phyloP scores from a whole-genome alignment of 768 basidiomycete genomes.

The Hygrophorus pudorinus region DNA sequence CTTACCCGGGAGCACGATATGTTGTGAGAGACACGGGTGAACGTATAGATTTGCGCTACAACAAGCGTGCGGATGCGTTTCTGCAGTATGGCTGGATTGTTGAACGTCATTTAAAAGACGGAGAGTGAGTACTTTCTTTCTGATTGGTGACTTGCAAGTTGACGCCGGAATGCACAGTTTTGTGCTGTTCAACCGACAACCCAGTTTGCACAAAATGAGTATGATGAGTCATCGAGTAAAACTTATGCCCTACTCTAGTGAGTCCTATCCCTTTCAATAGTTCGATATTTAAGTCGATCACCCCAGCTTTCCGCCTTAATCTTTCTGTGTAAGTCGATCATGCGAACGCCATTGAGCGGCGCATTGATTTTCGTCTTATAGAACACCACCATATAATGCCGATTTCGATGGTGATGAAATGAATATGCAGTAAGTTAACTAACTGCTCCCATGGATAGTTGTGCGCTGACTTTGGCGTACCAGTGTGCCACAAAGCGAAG shows the following conservation, averaged over 20 bases:
- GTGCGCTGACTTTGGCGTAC: constrained; percentile 7
- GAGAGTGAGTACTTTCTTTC: constrained; percentile 65
- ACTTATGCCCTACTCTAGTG: constrained; percentile 96
- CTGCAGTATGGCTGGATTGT: constrained; percentile 98
- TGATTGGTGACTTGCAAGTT: constrained; percentile 3
- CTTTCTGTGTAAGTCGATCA: constrained; percentile 78
- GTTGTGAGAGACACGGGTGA: constrained; percentile 97
- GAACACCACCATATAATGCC: constrained; percentile 96
- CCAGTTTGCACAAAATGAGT: constrained; percentile 98
- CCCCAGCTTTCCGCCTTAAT: constrained; percentile 87
- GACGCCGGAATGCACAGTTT: constrained; percentile 34
- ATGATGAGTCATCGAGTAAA: constrained; percentile 99
- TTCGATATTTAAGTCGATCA: constrained; percentile 7
- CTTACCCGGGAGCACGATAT: constrained; percentile 94
- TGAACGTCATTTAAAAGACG: constrained; percentile 93
- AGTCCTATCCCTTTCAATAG: constrained; percentile 21
- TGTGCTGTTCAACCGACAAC: constrained; percentile 96
- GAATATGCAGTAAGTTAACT: constrained; percentile 93
- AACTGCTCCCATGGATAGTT: not conserved
- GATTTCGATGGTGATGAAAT: constrained; percentile 99
- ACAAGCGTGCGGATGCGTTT: constrained; percentile 91
- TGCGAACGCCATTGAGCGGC: constrained; percentile 13
- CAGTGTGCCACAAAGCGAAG: constrained; percentile 96
- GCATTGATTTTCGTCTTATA: constrained; percentile 25
- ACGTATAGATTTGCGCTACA: constrained; percentile 92